Conservation (phyloP, 1,139 yeast species). For the Kodamaea sp. region DNA sequence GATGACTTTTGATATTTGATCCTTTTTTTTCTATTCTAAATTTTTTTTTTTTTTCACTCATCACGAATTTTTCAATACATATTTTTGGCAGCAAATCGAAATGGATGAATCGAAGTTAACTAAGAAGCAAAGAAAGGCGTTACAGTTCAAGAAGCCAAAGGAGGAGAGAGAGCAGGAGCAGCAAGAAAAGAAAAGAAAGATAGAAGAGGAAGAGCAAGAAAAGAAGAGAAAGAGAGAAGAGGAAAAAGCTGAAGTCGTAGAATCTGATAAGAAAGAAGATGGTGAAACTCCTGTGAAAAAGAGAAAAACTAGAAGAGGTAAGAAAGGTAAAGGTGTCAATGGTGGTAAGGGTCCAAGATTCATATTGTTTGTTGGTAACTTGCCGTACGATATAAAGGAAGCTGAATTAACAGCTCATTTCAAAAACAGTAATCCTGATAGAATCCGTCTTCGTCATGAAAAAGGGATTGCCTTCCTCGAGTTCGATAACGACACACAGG, state of each 20-base stretch:
- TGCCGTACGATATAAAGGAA: slow-evolving; percentile 69
- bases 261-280: slow-evolving; percentile 10
- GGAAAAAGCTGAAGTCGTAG: slow-evolving; percentile 16
- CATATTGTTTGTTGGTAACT: slow-evolving; percentile 85
- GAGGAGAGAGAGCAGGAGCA: slow-evolving; percentile 37
- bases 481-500: slow-evolving; percentile 58
- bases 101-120: slow-evolving; percentile 52
- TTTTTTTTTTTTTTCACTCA: not conserved
- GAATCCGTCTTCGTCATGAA: slow-evolving; percentile 71
- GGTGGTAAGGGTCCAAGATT: slow-evolving; percentile 63
- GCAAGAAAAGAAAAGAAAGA: slow-evolving; percentile 18
- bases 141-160: slow-evolving; percentile 58
- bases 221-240: slow-evolving; percentile 14
- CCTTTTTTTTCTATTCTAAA: not conserved
- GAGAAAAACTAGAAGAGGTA: slow-evolving; percentile 75
- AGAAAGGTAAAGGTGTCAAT: slow-evolving; percentile 56
- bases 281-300: slow-evolving; percentile 44
- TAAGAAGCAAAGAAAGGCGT: slow-evolving; percentile 77
- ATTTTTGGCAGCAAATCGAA: not conserved
- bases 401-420: slow-evolving; percentile 71
- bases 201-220: slow-evolving; percentile 25
- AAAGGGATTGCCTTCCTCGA: slow-evolving; percentile 94
- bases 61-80: not conserved
- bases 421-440: slow-evolving; percentile 66
- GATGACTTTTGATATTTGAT: too few species aligned